Conservation (phyloP, 208 protist genomes). For the Trypanosomatidae sp. region DNA sequence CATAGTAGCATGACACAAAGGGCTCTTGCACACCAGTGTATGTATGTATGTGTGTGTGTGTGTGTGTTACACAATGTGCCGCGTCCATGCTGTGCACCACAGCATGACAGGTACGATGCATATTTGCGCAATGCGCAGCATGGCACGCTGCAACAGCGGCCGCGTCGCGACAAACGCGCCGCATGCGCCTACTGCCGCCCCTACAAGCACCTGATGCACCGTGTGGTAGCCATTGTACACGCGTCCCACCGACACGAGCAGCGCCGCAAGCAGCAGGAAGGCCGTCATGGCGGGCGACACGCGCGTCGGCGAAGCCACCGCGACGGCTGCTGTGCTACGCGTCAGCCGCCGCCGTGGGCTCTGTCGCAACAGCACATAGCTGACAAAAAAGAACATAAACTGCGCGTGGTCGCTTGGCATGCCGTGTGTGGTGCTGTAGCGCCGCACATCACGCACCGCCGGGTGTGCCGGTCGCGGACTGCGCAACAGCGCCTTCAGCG, state of each 20-base stretch:
- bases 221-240: constrained; percentile 74
- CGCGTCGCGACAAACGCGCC: constrained; percentile 24
- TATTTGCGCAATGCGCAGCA: constrained; percentile 8
- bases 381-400: constrained; percentile 61
- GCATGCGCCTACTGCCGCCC: constrained; percentile 18
- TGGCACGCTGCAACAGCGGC: constrained; percentile 5
- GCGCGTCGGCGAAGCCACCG: not conserved
- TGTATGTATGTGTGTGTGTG: no score
- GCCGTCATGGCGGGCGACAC: constrained; percentile 3
- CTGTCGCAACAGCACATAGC: constrained; percentile 18
- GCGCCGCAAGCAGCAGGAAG: constrained; percentile 13
- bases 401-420: constrained; percentile 75
- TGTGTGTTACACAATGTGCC: constrained; percentile 14
- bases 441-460: constrained; percentile 4
- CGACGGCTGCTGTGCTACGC: no score
- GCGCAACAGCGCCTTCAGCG: constrained; percentile 20
- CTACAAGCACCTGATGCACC: constrained; percentile 33
- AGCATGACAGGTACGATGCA: constrained; percentile 34
- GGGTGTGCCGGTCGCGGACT: constrained; percentile 30
- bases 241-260: constrained; percentile 33
- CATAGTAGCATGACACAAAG: no score
- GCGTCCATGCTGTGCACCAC: constrained; percentile 41
- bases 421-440: constrained; percentile 36
- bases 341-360: no score
- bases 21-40: no score